Percentiles rank a stretch among this genome's conserved stretches.
Conservation (phyloP, 192 early-diverging fungal species). For the Coemansia sp. region DNA sequence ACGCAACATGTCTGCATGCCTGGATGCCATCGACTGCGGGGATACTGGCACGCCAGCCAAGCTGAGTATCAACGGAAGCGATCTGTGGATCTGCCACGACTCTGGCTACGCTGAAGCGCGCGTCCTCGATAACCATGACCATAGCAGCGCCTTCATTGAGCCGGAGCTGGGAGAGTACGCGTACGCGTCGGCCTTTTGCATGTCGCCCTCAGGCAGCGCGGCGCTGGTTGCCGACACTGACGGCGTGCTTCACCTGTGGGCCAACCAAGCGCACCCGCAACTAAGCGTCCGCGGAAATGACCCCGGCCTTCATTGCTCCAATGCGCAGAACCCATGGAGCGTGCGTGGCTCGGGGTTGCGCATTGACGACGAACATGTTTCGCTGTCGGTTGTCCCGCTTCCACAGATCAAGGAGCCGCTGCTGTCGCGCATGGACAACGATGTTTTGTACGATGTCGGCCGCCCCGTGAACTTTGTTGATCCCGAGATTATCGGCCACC, state of each 20-base stretch:
- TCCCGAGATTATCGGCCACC: constrained; percentile 69
- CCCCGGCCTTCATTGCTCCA: constrained; percentile 6
- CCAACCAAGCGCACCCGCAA: constrained; percentile 64
- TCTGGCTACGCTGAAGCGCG: constrained; percentile 34
- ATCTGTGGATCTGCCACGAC: constrained; percentile 35
- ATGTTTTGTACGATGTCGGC: constrained; percentile 72
- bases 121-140: neutral
- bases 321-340: neutral
- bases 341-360: neutral
- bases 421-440: constrained; percentile 75
- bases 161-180: constrained; percentile 58
- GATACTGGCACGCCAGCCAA: constrained; percentile 35
- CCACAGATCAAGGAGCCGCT: constrained; percentile 78
- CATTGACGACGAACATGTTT: constrained; percentile 51
- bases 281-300: constrained; percentile 55
- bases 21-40: constrained; percentile 16
- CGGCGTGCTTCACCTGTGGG: constrained; percentile 80
- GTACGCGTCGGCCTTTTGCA: constrained; percentile 72
- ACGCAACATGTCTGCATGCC: constrained; percentile 24
- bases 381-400: constrained; percentile 79
- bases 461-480: constrained; percentile 75
- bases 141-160: constrained; percentile 15
- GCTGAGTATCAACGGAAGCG: constrained; percentile 34
- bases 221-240: constrained; percentile 77
- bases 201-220: constrained; percentile 77